Base-by-base conservation (phyloP, 2,329 filamentous ascomycete genomes). In the Aurifilum marmelostoma region DNA sequence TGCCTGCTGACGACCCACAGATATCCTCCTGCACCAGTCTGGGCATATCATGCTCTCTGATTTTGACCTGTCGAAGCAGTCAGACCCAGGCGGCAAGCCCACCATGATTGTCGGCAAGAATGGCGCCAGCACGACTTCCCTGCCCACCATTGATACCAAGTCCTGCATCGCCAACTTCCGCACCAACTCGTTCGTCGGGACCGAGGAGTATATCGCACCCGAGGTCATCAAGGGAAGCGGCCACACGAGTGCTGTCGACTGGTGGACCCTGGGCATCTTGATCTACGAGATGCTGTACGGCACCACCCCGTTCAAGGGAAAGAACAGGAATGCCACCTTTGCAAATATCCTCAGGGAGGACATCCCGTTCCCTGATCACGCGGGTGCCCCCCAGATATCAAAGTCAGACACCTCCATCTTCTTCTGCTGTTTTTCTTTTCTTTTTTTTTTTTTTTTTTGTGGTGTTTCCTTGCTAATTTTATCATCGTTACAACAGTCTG, bases 21-120 rank as follows among this genome's bases (percentile, higher is more conserved):
- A 99, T 76, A 99, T 99, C 73, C 86, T 99, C 18, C 89, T 99
- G 29, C 96, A 99, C 79, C 96, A 99, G 80, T 98, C 96, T n/a
- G 96, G 96, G 21, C 96, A 99, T 80, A 99, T 99, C 75, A 99
- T 99, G 96, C 87, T 99, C 79, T 98, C 96, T 71, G 96, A 99
- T 82, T 99, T 99, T 80, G 96, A 99, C 80, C 83, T 99, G 71
- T 97, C 94, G 12, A 99, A 99, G 81, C 96, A 99, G 81, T 99
- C 96, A 8, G 96, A 97, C 73, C 91, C 93, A 21, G 96, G 94
- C 76, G 96, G 96, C 82, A 95, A 95, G 77, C 96, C 96, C 63
- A 97, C 94, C 32, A 98, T 99, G 95, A 97, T 99, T 76, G 87
- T 97, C 71, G 93, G 92, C 74, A 94, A 93, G 79, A 94, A 92